Conservation (phyloP, 768 basidiomycete genomes). For the Pleurotus platypus region DNA sequence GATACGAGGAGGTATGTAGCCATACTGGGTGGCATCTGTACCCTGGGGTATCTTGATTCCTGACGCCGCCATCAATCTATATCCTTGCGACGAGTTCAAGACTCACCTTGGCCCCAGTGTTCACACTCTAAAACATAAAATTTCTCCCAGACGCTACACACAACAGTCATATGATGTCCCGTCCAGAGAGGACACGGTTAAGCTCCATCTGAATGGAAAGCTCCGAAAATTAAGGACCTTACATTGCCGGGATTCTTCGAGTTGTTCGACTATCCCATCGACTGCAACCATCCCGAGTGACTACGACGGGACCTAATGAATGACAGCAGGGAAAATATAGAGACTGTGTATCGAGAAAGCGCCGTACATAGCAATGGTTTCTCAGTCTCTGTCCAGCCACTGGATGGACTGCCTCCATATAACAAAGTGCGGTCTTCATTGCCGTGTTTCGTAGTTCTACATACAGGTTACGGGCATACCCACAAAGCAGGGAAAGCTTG, state of each 20-base stretch:
- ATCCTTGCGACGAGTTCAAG: not conserved
- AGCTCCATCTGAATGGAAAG: not conserved
- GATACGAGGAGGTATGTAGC: too few species aligned
- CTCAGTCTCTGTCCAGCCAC: too few species aligned
- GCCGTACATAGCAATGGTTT: too few species aligned
- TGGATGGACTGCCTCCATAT: too few species aligned
- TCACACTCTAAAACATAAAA: not conserved
- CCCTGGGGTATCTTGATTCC: not conserved
- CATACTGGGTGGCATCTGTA: not conserved
- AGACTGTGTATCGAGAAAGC: not conserved
- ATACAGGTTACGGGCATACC: slow-evolving; percentile 1
- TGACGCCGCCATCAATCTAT: slow-evolving; percentile 5
- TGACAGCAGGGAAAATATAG: not conserved
- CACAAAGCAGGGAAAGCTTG: not conserved
- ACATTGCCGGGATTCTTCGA: not conserved
- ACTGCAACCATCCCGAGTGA: too few species aligned
- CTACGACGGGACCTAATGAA: too few species aligned
- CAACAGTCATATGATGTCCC: not conserved
- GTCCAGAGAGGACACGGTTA: not conserved
- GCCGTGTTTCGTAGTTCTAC: slow-evolving; percentile 1
- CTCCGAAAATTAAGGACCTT: not conserved
- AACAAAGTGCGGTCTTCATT: not conserved
- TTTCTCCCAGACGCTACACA: not conserved
- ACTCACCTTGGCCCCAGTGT: not conserved
- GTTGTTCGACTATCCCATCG: too few species aligned